Conservation (phyloP, 164 flowering plant species). For the Vitis cinerea region DNA sequence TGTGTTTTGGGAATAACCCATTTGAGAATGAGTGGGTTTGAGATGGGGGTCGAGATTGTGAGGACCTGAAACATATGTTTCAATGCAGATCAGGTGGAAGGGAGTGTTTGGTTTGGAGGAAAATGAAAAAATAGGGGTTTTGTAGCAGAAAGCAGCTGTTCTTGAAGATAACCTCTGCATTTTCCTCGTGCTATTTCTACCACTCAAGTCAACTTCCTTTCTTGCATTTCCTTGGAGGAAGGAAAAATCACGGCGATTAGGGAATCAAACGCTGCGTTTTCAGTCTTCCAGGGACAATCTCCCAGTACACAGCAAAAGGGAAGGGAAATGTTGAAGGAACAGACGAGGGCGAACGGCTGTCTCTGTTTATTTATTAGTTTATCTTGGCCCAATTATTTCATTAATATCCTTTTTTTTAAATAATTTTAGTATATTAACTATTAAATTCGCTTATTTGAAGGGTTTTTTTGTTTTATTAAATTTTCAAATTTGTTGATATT, state of each 20-base stretch:
- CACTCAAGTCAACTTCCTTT: not conserved
- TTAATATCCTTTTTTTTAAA: too few relatives aligned
- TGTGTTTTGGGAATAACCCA: slow-evolving; percentile 5
- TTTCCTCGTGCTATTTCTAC: not conserved
- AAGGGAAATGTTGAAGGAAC: too few relatives aligned
- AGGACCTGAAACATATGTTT: not conserved
- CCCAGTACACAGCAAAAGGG: too few relatives aligned
- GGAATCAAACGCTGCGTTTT: not conserved
- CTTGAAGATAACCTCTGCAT: slow-evolving; percentile 16
- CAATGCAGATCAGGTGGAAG: not conserved
- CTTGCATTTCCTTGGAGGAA: not conserved
- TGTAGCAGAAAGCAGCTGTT: slow-evolving; percentile 2
- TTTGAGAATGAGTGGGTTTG: slow-evolving; percentile 8
- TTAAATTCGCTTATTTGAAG: too few relatives aligned
- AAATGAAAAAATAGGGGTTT: slow-evolving; percentile 4
- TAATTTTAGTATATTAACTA: too few relatives aligned
- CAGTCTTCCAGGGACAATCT: not conserved
- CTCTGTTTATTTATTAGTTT: too few relatives aligned
- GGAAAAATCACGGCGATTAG: not conserved
- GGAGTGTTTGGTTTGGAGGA: slow-evolving; percentile 11
- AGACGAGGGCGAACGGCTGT: too few relatives aligned
- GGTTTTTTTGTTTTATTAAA: too few relatives aligned
- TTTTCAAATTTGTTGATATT: too few relatives aligned
- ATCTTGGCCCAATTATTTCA: too few relatives aligned
- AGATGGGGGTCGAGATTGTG: not conserved